These are phyloP conservation scores for Rhodotorula sp. DNA, from an alignment of 1,284 basidiomycete genomes.

Conservation along the genomic window DNA sequence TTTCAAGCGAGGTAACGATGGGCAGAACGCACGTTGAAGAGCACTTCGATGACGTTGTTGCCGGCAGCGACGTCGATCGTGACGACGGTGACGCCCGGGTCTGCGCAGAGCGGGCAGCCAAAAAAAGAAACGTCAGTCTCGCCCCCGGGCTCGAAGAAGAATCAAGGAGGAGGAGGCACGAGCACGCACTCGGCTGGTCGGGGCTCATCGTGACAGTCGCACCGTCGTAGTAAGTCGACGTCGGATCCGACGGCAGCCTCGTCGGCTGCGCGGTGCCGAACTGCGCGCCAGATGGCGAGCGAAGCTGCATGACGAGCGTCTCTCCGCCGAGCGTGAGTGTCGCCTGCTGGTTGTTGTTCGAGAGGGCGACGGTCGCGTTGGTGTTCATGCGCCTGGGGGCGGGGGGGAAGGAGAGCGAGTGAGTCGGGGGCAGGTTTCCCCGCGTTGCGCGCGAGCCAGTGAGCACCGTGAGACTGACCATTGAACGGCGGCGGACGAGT, in stretches of 20 bases:
- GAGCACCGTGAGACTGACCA: slow-evolving; percentile 51
- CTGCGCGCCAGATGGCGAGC: slow-evolving; percentile 46
- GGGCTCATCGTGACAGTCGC: slow-evolving; percentile 61
- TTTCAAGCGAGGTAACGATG: too few relatives aligned
- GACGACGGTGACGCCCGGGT: slow-evolving; percentile 76
- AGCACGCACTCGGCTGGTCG: slow-evolving; percentile 59
- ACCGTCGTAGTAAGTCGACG: slow-evolving; percentile 63
- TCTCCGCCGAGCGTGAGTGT: slow-evolving; percentile 65
- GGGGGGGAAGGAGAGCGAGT: slow-evolving; percentile 55
- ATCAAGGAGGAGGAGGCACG: too few relatives aligned
- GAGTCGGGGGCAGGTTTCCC: too few relatives aligned
- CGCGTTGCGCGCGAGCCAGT: too few relatives aligned
- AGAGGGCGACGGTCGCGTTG: slow-evolving; percentile 62
- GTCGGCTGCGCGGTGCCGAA: slow-evolving; percentile 46
- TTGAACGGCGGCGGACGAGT: slow-evolving; percentile 24
- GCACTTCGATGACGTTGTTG: slow-evolving; percentile 59
- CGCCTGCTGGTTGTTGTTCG: slow-evolving; percentile 55
- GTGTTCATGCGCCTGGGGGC: slow-evolving; percentile 94
- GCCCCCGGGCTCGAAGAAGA: too few relatives aligned
- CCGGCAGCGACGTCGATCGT: slow-evolving; percentile 70
- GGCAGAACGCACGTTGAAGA: slow-evolving; percentile 51
- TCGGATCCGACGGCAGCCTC: slow-evolving; percentile 51
- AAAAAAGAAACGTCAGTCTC: too few relatives aligned
- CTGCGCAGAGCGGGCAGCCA: too few relatives aligned
- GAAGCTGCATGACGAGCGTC: slow-evolving; percentile 55